Conservation (phyloP, 768 basidiomycete species). For the Rickenella mellea region DNA sequence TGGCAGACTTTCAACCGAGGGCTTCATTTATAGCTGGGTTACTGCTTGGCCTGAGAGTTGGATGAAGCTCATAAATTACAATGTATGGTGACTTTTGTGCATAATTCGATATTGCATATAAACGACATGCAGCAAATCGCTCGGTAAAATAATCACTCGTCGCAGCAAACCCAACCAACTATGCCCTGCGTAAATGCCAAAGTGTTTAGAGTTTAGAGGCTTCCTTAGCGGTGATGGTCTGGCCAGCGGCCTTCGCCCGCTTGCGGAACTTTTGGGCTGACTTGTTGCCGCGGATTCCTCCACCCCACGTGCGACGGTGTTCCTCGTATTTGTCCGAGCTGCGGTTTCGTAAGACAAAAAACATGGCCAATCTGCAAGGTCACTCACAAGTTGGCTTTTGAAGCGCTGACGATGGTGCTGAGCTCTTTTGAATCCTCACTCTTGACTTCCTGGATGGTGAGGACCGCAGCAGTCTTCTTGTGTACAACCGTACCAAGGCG, state of each 20-base stretch:
- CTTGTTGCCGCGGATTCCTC: constrained; percentile 92
- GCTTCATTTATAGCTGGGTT: constrained; percentile 85
- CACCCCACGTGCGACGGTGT: constrained; percentile 87
- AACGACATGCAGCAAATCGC: background rate
- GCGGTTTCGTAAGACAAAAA: too few relatives aligned
- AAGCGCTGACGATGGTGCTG: constrained; percentile 82
- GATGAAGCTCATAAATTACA: constrained; percentile 30
- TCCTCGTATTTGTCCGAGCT: constrained; percentile 93
- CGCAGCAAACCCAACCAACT: background rate
- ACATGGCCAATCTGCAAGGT: background rate
- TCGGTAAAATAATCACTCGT: background rate
- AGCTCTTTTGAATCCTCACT: constrained; percentile 92
- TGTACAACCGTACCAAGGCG: constrained; percentile 96
- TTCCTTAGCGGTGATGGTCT: constrained; percentile 42
- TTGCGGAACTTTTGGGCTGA: constrained; percentile 88
- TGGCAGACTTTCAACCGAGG: constrained; percentile 85
- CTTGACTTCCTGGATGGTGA: constrained; percentile 89
- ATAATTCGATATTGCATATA: background rate
- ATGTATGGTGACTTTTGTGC: background rate
- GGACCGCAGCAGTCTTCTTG: constrained; percentile 94
- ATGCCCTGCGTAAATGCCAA: background rate
- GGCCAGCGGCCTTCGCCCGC: constrained; percentile 87
- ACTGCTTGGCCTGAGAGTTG: constrained; percentile 70
- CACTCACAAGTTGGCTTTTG: constrained; percentile 95
- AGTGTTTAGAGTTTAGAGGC: constrained; percentile 53